Evolutionary conservation across 1,284 basidiomycete species (phyloP), one percentile per base, ranked within the genome.

Genomic region (Sanghuangporus weigelae): DNA sequence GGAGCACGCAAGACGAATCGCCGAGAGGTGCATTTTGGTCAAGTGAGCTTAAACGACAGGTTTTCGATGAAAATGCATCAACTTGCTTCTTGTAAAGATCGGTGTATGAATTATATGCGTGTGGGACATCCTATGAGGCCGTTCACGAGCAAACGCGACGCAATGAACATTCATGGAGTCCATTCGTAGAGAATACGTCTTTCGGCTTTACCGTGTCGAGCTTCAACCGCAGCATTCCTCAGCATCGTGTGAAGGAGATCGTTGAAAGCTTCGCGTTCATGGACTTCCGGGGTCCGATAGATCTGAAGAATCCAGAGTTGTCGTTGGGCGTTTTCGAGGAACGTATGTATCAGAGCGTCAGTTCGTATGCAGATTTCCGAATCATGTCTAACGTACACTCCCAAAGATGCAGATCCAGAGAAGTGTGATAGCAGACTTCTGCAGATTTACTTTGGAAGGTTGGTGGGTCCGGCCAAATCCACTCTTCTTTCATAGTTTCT

Each of bases 261-360:
- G 87, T 97, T 63, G 87, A 96, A 70, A 82, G 81, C 68, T 97
- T 98, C 73, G 77, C 82, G 0, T 98, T 94, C 74, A 95, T 98
- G 89, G 84, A 78, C 23, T 87, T 96, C 66, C 73, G 82, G 65
- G 96, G 96, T 5, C 84, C 84, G 67, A 94, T 98, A 68, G 85
- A 92, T 64, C 85, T 99, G 82, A 89, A 88, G 67, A 81, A 81
- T 39, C 92, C 97, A 0, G 85, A 95, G 42, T 83, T 96, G 39
- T 84, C 85, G 31, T 79, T 96, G 60, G 84, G 87, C 3, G 86
- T 92, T 44, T 92, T 92, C 67, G 96, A 99, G 78, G 97, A 99
- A 78, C 98, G 95, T 93, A 67, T 66, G 84, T 42, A 42, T 5
- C 14, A 3, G 10, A 36, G 1, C 49, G 4, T 59, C 11, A 19